Evolutionary conservation across 2,329 filamentous ascomycete genomes (phyloP).

Genomic region (Falciphora oryzae): DNA sequence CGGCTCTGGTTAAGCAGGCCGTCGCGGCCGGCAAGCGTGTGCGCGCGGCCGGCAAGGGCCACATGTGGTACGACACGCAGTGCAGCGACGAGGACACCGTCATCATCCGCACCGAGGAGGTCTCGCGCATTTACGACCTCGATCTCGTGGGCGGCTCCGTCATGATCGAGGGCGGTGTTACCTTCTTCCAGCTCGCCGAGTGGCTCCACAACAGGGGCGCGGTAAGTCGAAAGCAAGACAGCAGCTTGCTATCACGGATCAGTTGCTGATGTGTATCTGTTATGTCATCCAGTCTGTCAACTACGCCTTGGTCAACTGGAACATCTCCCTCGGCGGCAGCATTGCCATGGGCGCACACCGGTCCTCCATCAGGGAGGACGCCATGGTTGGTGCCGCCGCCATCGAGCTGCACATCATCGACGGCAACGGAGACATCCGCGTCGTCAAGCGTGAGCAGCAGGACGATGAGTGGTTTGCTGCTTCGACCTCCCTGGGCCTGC

Average conservation of each 20-base stretch:
- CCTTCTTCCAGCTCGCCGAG: slow-evolving; percentile 44
- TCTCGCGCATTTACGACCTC: slow-evolving; percentile 58
- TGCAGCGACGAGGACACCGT: slow-evolving; percentile 43
- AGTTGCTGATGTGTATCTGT: background rate
- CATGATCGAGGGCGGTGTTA: slow-evolving; percentile 45
- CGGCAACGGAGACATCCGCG: slow-evolving; percentile 36
- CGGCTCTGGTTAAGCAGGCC: slow-evolving; percentile 34
- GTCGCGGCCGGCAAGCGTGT: slow-evolving; percentile 33
- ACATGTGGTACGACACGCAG: slow-evolving; percentile 50
- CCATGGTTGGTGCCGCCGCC: slow-evolving; percentile 44
- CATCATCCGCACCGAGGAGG: slow-evolving; percentile 41
- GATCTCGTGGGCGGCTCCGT: slow-evolving; percentile 37
- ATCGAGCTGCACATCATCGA: slow-evolving; percentile 44
- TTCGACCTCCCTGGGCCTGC: slow-evolving; percentile 42
- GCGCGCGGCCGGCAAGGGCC: slow-evolving; percentile 42
- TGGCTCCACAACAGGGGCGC: slow-evolving; percentile 40
- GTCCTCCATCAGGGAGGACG: slow-evolving; percentile 40
- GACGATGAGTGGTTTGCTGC: slow-evolving; percentile 46
- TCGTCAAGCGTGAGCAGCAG: slow-evolving; percentile 33
- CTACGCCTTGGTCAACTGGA: slow-evolving; percentile 48
- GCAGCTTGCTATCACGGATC: background rate
- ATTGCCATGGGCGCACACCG: slow-evolving; percentile 48
- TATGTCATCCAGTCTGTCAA: slow-evolving; percentile 28
- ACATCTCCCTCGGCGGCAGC: slow-evolving; percentile 44
- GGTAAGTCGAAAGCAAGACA: slow-evolving; percentile 13